Base-by-base conservation (phyloP, 208 protist species). In the Trypanosoma caninum region DNA sequence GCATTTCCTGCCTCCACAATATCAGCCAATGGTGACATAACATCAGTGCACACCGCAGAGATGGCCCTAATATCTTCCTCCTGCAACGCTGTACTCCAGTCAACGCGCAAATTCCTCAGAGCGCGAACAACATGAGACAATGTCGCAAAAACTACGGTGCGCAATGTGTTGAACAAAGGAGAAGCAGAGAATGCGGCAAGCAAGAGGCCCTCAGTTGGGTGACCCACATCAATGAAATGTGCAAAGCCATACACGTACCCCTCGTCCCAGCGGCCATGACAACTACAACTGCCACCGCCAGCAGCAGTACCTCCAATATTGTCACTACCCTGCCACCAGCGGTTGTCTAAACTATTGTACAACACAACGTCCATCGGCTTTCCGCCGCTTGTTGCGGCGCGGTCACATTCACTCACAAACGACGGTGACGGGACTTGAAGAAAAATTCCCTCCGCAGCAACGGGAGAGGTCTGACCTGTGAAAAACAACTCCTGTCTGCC, bases 401-500 rank as follows among this genome's bases (percentile, higher is more conserved):
- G 67, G 20, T 60, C 52, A n/a, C 64, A 78, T 3, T 66, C 66
- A 40, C 59, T 60, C 28, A 70, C 56, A 61, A 76, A 89, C 0
- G 48, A 38, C 2, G 40, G 18, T 9, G 78, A 79, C 3, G 86
- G 82, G 16, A 89, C 67, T 27, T 82, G 65, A 10, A 93, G 6
- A 69, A 74, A 93, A 44, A 86, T 59, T n/a, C 85, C 85, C 25
- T 87, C 78, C 27, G 69, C 74, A 1, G 77, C 62, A 10, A 87
- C 53, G 10, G 65, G 28, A 68, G 71, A 42, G 42, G 44, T 67
- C n/a, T 11, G 13, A 23, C 23, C 35, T n/a, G 28, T 41, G 22
- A 10, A 51, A 50, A 50, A 16, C 30, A 41, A 16, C 66, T 79
- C 40, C 65, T 54, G 56, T 75, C 74, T 61, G 65, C 53, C 54